phyloP scores from a whole-genome alignment of 495 filamentous ascomycete species.

The Aspergillus hancockii region DNA sequence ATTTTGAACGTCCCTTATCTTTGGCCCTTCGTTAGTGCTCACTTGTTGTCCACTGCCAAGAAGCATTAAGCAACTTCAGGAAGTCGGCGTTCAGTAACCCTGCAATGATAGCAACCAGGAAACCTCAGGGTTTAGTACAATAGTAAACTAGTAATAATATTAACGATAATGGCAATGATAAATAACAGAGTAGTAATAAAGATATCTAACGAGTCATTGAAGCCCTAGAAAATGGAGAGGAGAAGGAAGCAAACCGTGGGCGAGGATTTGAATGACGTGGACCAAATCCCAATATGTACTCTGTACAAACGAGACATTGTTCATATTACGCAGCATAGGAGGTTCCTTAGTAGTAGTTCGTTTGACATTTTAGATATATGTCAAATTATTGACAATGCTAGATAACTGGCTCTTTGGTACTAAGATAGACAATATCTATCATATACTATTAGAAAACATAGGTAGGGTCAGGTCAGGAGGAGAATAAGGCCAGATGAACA shows the following conservation, averaged over 20 bases:
- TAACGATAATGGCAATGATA: background rate
- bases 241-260: background rate
- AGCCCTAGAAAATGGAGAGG: background rate
- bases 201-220: background rate
- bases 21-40: background rate
- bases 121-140: background rate
- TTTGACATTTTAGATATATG: no score
- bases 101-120: background rate
- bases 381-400: no score
- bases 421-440: no score
- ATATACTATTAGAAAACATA: no score
- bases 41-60: background rate
- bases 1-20: background rate
- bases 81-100: background rate
- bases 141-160: background rate
- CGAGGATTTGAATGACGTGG: slow-evolving; percentile 2
- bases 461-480: no score
- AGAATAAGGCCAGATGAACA: background rate
- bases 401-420: no score
- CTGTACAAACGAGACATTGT: no score
- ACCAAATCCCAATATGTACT: background rate
- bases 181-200: background rate
- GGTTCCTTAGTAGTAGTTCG: no score
- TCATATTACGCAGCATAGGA: no score
- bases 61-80: background rate